Evolutionary conservation across 176 grass and related monocot species (phyloP).

Genomic region (Juncus inflexus): DNA sequence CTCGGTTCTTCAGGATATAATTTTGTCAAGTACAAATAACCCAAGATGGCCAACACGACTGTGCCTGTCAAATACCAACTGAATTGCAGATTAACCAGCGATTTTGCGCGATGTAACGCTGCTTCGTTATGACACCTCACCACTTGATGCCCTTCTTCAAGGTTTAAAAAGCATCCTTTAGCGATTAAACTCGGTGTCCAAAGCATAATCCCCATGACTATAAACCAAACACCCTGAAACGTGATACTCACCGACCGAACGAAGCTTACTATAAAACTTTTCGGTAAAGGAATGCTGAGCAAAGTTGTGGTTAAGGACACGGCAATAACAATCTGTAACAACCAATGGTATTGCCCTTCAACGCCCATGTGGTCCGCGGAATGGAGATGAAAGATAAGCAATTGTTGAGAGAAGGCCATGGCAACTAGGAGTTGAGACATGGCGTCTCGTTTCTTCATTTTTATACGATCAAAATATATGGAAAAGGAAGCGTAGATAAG

Average conservation of each 20-base stretch:
- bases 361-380: slow-evolving; percentile 85
- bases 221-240: slow-evolving; percentile 75
- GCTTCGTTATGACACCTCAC: slow-evolving; percentile 59
- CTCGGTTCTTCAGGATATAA: slow-evolving; percentile 57
- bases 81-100: slow-evolving; percentile 91
- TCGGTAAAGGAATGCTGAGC: slow-evolving; percentile 40
- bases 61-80: slow-evolving; percentile 73
- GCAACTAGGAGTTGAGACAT: slow-evolving; percentile 50
- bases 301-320: slow-evolving; percentile 60
- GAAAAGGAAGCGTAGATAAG: slow-evolving; percentile 59
- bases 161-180: slow-evolving; percentile 80
- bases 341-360: slow-evolving; percentile 79
- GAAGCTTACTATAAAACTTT: slow-evolving; percentile 64
- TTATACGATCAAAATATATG: slow-evolving; percentile 52
- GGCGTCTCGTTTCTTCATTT: slow-evolving; percentile 39
- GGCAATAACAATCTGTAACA: slow-evolving; percentile 68
- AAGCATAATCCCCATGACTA: slow-evolving; percentile 85
- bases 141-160: slow-evolving; percentile 64
- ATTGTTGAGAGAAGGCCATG: slow-evolving; percentile 64
- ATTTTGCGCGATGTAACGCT: slow-evolving; percentile 65
- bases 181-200: slow-evolving; percentile 69
- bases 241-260: slow-evolving; percentile 65
- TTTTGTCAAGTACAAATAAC: slow-evolving; percentile 50
- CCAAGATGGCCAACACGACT: slow-evolving; percentile 43
- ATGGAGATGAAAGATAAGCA: slow-evolving; percentile 83